Conservation (phyloP, 345 rosid species). For the Heritiera littoralis region DNA sequence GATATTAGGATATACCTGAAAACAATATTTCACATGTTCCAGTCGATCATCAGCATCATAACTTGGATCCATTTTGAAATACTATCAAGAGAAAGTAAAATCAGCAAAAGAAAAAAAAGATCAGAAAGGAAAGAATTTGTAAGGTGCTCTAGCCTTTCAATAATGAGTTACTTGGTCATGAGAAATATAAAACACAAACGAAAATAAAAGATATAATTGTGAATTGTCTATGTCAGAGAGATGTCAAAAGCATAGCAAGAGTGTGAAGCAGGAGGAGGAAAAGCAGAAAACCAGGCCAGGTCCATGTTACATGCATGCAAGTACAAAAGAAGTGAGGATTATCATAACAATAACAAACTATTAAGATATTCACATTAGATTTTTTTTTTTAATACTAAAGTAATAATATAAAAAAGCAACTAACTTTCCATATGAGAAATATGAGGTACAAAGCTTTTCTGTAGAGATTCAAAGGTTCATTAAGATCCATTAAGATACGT, state of each 20-base stretch:
- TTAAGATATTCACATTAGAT: background rate
- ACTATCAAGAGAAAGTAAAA: slow-evolving; percentile 44
- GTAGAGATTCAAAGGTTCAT: background rate
- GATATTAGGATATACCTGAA: slow-evolving; percentile 59
- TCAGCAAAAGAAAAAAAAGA: background rate
- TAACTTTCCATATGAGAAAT: slow-evolving; percentile 3
- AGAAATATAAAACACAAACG: background rate
- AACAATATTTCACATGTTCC: slow-evolving; percentile 86
- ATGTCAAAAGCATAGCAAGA: background rate
- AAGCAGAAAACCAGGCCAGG: background rate
- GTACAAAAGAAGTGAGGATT: background rate
- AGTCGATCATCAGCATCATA: slow-evolving; percentile 69
- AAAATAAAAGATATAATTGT: background rate
- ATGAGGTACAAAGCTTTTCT: background rate
- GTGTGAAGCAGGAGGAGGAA: background rate
- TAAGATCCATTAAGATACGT: background rate
- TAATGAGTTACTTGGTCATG: background rate
- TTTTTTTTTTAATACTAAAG: background rate
- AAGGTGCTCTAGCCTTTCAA: background rate
- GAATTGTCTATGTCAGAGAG: background rate
- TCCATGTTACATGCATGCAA: background rate
- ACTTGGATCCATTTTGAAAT: slow-evolving; percentile 88
- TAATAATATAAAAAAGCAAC: background rate
- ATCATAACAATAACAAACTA: background rate
- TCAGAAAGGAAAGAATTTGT: background rate